Percentiles rank a stretch among this genome's conserved stretches.
phyloP scores from a whole-genome alignment of 345 rosid species.

The Moricandia moricandioides region DNA sequence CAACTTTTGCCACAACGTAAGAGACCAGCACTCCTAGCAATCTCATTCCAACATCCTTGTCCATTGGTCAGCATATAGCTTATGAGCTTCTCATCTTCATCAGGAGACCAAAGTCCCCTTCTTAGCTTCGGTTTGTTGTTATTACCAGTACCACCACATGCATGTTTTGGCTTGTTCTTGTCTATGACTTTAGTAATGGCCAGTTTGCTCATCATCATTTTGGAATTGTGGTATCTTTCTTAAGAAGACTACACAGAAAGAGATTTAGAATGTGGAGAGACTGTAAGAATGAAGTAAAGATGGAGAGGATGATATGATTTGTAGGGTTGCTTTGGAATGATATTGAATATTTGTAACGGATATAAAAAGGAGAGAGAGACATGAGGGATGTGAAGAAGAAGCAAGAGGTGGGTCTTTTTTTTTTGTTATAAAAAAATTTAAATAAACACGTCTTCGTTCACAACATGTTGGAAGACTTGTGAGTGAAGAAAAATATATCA shows the following conservation, averaged over 20 bases:
- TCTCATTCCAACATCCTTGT: slow-evolving; percentile 83
- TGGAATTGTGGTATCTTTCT: slow-evolving; percentile 32
- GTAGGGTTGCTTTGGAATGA: neutral
- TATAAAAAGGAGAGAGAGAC: no score
- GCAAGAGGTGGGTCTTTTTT: no score
- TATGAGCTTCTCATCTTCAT: slow-evolving; percentile 75
- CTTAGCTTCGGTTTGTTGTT: slow-evolving; percentile 45
- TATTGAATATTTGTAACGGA: no score
- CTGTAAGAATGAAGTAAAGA: slow-evolving; percentile 35
- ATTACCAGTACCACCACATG: slow-evolving; percentile 31
- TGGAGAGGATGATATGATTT: neutral
- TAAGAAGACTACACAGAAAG: slow-evolving; percentile 38
- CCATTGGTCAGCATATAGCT: slow-evolving; percentile 68
- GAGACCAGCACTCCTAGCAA: slow-evolving; percentile 71
- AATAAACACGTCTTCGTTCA: no score
- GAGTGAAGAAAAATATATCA: neutral
- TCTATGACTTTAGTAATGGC: slow-evolving; percentile 31
- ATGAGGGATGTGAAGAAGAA: no score
- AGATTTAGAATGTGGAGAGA: slow-evolving; percentile 13
- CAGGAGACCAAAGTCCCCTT: slow-evolving; percentile 85
- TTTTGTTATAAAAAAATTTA: no score
- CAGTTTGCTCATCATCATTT: slow-evolving; percentile 40
- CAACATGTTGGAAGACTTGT: neutral
- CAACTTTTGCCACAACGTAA: slow-evolving; percentile 82
- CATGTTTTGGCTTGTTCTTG: slow-evolving; percentile 25